Evolutionary conservation across 352 stramenopile species (phyloP), one percentile per base, ranked within the genome.

Genomic region (Pythium inflatum): DNA sequence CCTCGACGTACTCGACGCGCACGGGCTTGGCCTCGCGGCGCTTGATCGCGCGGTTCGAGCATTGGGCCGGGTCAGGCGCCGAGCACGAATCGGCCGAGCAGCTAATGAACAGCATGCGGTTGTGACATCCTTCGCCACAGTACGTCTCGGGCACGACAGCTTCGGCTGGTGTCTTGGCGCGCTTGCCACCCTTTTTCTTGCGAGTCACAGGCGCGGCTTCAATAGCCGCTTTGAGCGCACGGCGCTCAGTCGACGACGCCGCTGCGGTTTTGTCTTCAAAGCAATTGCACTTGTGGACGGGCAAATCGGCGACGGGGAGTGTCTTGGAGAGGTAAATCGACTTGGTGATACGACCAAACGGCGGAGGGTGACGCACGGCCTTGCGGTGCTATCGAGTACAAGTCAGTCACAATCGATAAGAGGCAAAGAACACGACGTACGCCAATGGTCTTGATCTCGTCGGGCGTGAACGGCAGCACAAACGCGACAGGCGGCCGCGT

Each of bases 91-190:
- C 76, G 33, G 85, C 68, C 9, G 82, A 90, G 76, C 87, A 94
- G 53, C 86, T 92, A 55, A 94, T 93, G 50, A 92, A 89, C 14
- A 92, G 70, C 81, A 94, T 92, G 62, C 87, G 86, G 73, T 94
- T 94, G 75, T 93, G 83, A 66, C 87, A 94, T 18, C 74, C 75
- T 55, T 94, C 87, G 24, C 81, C 83, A 53, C 87, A 94, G 64
- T 85, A 87, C 28, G 60, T 25, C 28, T 63, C 7, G 33, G 48
- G 45, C 58, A 43, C 4, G 8, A 20, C 16, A 9, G 46, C n/a
- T 20, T 53, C 46, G 22, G 25, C 46, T 14, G 11, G 5, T 30
- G 9, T 62, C 60, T 54, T 54, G 24, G n/a, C 2, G 31, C 66
- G 68, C 28, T 49, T 50, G 9, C 45, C 48, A 28, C 57, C 51